Conservation (phyloP, 2,329 filamentous ascomycete species). For the Didymella arachidicola region DNA sequence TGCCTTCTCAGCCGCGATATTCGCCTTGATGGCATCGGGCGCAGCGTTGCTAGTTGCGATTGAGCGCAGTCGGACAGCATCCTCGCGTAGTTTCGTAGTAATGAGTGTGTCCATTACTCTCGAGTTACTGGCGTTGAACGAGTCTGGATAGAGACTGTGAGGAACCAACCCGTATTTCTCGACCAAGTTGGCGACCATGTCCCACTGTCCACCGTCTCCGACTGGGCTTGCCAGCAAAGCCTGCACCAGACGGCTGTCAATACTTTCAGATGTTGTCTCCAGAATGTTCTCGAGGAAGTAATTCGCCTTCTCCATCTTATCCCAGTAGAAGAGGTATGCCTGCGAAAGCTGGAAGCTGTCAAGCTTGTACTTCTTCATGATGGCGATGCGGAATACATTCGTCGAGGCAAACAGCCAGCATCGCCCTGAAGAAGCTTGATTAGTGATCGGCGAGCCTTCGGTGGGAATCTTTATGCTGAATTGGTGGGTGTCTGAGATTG, state of each 20-base stretch:
- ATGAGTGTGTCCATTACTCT: conserved; percentile 74
- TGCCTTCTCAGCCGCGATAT: conserved; percentile 66
- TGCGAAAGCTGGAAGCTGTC: conserved; percentile 86
- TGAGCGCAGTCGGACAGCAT: conserved; percentile 74
- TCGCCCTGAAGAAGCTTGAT: conserved; percentile 80
- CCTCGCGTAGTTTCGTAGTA: conserved; percentile 86
- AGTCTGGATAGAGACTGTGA: conserved; percentile 81
- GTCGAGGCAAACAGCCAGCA: conserved; percentile 94
- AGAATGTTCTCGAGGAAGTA: conserved; percentile 87
- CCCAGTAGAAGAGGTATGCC: conserved; percentile 89
- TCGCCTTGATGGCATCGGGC: conserved; percentile 48
- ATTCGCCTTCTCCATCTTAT: conserved; percentile 91
- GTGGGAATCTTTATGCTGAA: conserved; percentile 85
- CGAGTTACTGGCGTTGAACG: conserved; percentile 78
- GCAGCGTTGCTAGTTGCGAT: conserved; percentile 55
- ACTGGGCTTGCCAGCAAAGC: conserved; percentile 72
- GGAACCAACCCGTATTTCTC: conserved; percentile 89
- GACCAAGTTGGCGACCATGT: conserved; percentile 88
- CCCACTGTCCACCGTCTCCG: conserved; percentile 87
- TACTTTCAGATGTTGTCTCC: conserved; percentile 72
- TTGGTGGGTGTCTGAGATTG: conserved; percentile 75
- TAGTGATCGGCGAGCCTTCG: conserved; percentile 83
- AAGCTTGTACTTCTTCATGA: conserved; percentile 84
- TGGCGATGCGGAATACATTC: conserved; percentile 88
- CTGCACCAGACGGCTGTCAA: conserved; percentile 77